Conservation (phyloP, 371 early-diverging fungal genomes). For the Apophysomyces variabilis region DNA sequence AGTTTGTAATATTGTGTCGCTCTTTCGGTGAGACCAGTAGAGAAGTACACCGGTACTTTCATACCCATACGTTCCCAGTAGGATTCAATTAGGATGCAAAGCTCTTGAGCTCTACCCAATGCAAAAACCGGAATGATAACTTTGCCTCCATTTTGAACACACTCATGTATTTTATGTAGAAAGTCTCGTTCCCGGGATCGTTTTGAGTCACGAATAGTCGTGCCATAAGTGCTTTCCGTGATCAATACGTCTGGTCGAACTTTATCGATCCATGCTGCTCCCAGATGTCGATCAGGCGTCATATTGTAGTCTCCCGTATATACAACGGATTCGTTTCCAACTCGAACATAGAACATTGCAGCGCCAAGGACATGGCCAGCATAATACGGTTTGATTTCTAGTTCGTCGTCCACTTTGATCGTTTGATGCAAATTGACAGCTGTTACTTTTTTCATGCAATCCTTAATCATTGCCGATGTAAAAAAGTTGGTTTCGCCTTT, state of each 20-base stretch:
- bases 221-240: slow-evolving; percentile 96
- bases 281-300: slow-evolving; percentile 96
- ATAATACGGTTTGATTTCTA: slow-evolving; percentile 92
- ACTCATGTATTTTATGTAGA: slow-evolving; percentile 87
- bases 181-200: slow-evolving; percentile 93
- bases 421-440: slow-evolving; percentile 91
- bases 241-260: slow-evolving; percentile 91
- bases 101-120: slow-evolving; percentile 95
- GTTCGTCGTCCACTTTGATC: slow-evolving; percentile 78
- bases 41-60: slow-evolving; percentile 89
- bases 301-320: slow-evolving; percentile 99
- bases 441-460: slow-evolving; percentile 90
- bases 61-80: slow-evolving; percentile 96
- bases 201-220: slow-evolving; percentile 94
- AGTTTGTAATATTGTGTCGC: slow-evolving; percentile 95
- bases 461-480: slow-evolving; percentile 81
- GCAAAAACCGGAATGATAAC: slow-evolving; percentile 97
- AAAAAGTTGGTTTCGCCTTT: slow-evolving; percentile 90
- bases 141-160: slow-evolving; percentile 88
- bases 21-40: slow-evolving; percentile 91
- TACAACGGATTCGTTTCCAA: slow-evolving; percentile 83
- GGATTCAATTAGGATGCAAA: slow-evolving; percentile 92
- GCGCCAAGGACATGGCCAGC: slow-evolving; percentile 99
- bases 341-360: slow-evolving; percentile 92
- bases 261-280: slow-evolving; percentile 93